Percentiles rank a stretch among this genome's conserved stretches.
These are phyloP conservation scores for Thamnidium elegans DNA, from an alignment of 192 early-diverging fungal species.

Conservation along the genomic window DNA sequence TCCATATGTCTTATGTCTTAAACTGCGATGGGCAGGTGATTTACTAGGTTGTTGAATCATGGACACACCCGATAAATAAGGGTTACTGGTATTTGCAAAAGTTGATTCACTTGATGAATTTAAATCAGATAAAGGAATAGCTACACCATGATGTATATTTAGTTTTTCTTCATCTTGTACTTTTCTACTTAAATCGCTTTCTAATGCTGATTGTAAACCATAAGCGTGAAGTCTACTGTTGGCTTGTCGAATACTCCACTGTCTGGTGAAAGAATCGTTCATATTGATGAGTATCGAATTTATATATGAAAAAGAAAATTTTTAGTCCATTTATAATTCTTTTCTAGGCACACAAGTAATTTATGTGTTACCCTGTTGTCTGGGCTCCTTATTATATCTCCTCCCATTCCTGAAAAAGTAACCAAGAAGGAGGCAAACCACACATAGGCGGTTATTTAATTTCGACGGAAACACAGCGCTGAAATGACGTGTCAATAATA, in stretches of 20 bases:
- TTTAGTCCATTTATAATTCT: too few relatives aligned
- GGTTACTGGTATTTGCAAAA: constrained; percentile 11
- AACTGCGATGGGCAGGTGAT: background rate
- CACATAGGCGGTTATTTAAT: too few relatives aligned
- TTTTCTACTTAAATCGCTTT: constrained; percentile 23
- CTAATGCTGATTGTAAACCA: constrained; percentile 19
- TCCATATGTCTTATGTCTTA: constrained; percentile 22
- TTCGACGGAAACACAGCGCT: too few relatives aligned
- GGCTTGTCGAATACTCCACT: constrained; percentile 34
- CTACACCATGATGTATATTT: background rate
- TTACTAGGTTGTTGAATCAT: background rate
- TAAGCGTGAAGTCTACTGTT: constrained; percentile 23
- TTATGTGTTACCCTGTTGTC: too few relatives aligned
- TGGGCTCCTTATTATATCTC: too few relatives aligned
- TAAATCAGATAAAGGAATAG: constrained; percentile 21
- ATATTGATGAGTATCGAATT: too few relatives aligned
- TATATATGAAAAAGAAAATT: too few relatives aligned
- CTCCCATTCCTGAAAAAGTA: too few relatives aligned
- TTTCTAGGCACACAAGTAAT: too few relatives aligned
- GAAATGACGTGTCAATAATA: too few relatives aligned
- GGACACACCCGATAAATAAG: constrained; percentile 6
- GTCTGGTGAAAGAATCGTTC: constrained; percentile 1
- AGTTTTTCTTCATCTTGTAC: constrained; percentile 18
- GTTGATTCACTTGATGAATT: background rate
- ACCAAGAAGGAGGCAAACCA: too few relatives aligned